These are phyloP conservation scores for Diaporthe vaccinii DNA, from an alignment of 2,329 filamentous ascomycete species.

Conservation along the genomic window DNA sequence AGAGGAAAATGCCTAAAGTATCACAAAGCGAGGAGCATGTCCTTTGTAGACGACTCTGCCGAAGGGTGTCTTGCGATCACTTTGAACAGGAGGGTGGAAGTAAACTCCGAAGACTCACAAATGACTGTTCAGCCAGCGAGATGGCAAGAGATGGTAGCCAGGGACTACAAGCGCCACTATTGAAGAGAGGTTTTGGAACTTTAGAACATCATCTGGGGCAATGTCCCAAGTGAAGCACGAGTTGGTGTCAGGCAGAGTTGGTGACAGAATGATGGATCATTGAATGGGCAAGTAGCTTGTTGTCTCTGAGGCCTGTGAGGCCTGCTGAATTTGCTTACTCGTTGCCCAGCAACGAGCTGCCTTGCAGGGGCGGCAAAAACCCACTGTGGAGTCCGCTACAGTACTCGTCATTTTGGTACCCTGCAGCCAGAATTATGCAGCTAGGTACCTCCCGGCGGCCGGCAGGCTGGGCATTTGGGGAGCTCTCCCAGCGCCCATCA, in stretches of 20 bases:
- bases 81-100: neutral
- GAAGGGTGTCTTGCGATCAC: neutral
- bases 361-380: neutral
- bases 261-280: slow-evolving; percentile 23
- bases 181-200: neutral
- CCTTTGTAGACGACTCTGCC: neutral
- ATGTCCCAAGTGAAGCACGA: slow-evolving; percentile 18
- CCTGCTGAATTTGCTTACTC: slow-evolving; percentile 28
- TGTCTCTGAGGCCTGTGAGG: slow-evolving; percentile 25
- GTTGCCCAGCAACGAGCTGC: slow-evolving; percentile 38
- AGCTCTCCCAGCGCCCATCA: neutral
- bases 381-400: neutral
- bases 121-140: slow-evolving; percentile 6
- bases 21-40: neutral
- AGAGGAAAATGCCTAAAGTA: neutral
- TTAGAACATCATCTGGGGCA: slow-evolving; percentile 16
- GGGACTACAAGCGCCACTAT: slow-evolving; percentile 1
- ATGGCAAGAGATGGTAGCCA: slow-evolving; percentile 34
- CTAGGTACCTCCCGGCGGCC: neutral
- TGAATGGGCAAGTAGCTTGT: slow-evolving; percentile 33
- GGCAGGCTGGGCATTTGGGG: neutral
- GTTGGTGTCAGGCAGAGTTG: slow-evolving; percentile 32
- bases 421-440: slow-evolving; percentile 1
- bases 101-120: slow-evolving; percentile 26
- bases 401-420: neutral